Evolutionary conservation across 139 green algal genomes (phyloP).

Genomic region (Eudorina sp.): DNA sequence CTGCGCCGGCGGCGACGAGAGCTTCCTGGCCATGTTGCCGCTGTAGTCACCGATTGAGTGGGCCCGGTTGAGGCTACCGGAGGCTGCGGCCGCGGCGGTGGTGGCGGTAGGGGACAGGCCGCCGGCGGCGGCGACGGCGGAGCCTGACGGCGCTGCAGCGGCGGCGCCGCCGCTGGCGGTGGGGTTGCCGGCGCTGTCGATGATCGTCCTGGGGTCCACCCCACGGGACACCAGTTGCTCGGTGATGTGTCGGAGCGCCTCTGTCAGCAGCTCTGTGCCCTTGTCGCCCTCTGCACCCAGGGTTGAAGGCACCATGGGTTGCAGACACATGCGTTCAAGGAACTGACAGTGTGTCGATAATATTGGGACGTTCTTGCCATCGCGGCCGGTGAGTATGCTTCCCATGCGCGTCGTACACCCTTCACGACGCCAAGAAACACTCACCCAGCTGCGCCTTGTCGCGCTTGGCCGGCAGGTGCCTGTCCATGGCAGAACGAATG

Average conservation of each 20-base stretch:
- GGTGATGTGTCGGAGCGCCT: constrained; percentile 24
- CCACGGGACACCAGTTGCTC: background rate
- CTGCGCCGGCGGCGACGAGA: background rate
- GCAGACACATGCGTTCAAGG: too few relatives aligned
- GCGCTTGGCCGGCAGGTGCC: background rate
- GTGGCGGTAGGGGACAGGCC: background rate
- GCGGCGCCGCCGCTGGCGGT: background rate
- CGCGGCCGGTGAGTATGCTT: too few relatives aligned
- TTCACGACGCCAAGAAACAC: too few relatives aligned
- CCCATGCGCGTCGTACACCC: too few relatives aligned
- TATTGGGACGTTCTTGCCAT: too few relatives aligned
- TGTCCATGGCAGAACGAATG: constrained; percentile 18
- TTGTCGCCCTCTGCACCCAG: constrained; percentile 23
- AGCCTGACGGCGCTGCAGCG: background rate
- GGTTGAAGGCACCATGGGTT: background rate
- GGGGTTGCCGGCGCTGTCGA: background rate
- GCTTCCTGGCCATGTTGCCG: background rate
- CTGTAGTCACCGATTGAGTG: background rate
- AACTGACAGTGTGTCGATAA: too few relatives aligned
- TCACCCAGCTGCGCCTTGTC: background rate
- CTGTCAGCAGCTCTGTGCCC: constrained; percentile 1
- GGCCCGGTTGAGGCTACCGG: too few relatives aligned
- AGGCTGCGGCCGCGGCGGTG: background rate
- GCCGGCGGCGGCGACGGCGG: background rate
- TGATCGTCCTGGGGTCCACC: constrained; percentile 5